Base-by-base conservation (phyloP, 257 asterid genomes). In the Solanum ossicruentum region DNA sequence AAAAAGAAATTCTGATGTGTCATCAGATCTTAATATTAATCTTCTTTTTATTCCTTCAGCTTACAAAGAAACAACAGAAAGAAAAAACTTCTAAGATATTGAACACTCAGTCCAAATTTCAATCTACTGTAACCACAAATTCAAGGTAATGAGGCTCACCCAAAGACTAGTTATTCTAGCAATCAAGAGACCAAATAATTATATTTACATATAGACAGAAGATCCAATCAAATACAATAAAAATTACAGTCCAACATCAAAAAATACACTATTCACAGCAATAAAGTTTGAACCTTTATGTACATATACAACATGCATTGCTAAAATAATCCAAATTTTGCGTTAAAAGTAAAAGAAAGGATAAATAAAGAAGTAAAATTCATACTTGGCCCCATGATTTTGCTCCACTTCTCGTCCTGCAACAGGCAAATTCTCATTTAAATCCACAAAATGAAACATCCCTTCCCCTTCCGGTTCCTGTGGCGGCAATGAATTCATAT, bases 401-500 rank as follows among this genome's bases (percentile, higher is more conserved):
- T 52, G 49, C 52, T 88, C 85, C 72, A 89, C 88, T 18, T 52
- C 83, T 63, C 92, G 88, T 86, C 91, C 78, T 11, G 86, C 87
- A 55, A 85, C 88, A 23, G 86, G 88, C 82, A 85, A 85, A 66
- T 88, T 90, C 67, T 87, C 84, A 56, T 81, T 87, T 45, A 80
- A 83, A 80, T 65, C 90, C 32, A 60, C 84, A 32, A 78, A 83
- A 60, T 67, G 51, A 21, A 78, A 80, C 81, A 67, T 20, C 26
- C 85, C 83, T 20, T 84, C 93, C 23, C 78, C 75, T 9, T 84
- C 94, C 83, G 82, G 87, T 88, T 94, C 99, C 45, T 86, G 84
- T 1, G 98, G 98, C 4, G 98, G 98, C 18, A 94, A 83, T 20
- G 93, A 92, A 86, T 92, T 93, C 71, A 82, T 82, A 82, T 82